Evolutionary conservation across 2,329 filamentous ascomycete genomes (phyloP).

Genomic region (Fusarium clavum): DNA sequence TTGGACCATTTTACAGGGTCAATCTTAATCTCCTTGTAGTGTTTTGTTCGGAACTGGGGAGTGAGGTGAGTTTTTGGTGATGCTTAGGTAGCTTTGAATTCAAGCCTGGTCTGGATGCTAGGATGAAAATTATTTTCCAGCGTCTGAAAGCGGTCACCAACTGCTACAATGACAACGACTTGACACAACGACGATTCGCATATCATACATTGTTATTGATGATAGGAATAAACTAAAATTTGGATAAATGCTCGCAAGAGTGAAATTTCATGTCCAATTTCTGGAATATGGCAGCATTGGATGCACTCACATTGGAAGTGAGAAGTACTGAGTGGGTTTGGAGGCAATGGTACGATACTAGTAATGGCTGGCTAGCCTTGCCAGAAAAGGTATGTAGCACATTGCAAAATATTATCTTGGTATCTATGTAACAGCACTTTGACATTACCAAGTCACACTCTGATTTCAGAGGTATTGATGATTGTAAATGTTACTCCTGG

Average conservation of each 20-base stretch:
- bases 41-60: background rate
- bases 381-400: background rate
- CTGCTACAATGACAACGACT: background rate
- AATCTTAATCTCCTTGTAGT: background rate
- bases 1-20: slow-evolving; percentile 66
- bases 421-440: background rate
- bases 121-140: slow-evolving; percentile 24
- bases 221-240: no score
- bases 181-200: background rate
- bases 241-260: background rate
- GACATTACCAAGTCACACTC: background rate
- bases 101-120: slow-evolving; percentile 7
- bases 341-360: background rate
- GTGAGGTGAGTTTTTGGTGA: background rate
- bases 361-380: background rate
- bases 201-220: background rate
- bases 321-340: background rate
- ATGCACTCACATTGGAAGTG: background rate
- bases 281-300: background rate
- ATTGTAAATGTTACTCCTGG: background rate
- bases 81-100: background rate
- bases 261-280: background rate
- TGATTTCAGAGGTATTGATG: background rate
- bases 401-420: background rate
- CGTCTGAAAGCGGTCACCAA: background rate